Conservation (phyloP, 1,284 basidiomycete species). For the Irpex sp. region DNA sequence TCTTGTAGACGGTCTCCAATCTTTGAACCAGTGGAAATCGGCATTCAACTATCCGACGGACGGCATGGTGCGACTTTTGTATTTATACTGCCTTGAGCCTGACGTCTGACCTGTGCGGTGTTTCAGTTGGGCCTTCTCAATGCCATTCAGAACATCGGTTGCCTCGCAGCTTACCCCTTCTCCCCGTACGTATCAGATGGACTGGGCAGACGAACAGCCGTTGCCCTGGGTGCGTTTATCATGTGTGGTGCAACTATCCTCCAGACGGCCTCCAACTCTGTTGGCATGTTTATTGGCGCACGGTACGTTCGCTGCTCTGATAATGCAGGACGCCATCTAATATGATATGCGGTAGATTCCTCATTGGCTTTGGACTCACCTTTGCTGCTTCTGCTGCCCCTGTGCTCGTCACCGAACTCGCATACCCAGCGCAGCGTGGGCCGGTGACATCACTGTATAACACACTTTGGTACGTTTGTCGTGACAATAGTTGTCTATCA, state of each 20-base stretch:
- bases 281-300: conserved; percentile 81
- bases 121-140: conserved; percentile 60
- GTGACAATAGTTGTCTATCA: background rate
- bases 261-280: conserved; percentile 68
- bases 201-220: conserved; percentile 57
- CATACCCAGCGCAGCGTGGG: conserved; percentile 51
- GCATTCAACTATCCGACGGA: conserved; percentile 55
- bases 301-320: conserved; percentile 37
- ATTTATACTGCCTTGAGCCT: background rate
- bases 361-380: conserved; percentile 53
- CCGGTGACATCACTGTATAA: conserved; percentile 53
- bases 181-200: conserved; percentile 67
- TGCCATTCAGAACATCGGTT: conserved; percentile 74
- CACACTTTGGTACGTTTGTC: conserved; percentile 42
- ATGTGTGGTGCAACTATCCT: conserved; percentile 66
- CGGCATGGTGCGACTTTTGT: conserved; percentile 29
- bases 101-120: background rate
- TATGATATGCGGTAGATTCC: conserved; percentile 28
- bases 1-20: conserved; percentile 52
- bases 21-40: conserved; percentile 53
- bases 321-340: background rate
- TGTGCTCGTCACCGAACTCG: conserved; percentile 51
- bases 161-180: conserved; percentile 61
- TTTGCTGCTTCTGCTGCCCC: conserved; percentile 50
- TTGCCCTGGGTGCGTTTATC: conserved; percentile 57